Evolutionary conservation across 257 asterid species (phyloP), one percentile per base, ranked within the genome.

Genomic region (Ligustrum vulgare): DNA sequence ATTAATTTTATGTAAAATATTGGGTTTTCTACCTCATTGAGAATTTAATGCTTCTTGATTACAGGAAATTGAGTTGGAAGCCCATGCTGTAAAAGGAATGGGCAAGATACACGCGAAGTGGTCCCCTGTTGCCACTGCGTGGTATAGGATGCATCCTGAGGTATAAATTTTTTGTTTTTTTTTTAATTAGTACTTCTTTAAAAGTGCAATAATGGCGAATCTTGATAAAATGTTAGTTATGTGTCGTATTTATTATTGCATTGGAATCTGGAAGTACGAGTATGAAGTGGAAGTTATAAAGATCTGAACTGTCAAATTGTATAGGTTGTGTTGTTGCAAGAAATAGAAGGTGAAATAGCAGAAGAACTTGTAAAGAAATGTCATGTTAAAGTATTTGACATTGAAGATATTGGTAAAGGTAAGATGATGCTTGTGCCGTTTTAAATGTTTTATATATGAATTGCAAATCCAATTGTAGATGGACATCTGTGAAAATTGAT

Each of bases 61-160:
- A 68, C 86, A 94, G 99, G 98, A 91, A 87, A 91, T 95, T 66
- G 99, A 95, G 78, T 86, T 95, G 79, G 99, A 95, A 89, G 99
- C 94, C 2, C 99, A 91, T 90, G 97, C 96, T 79, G 96, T 91
- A 75, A 95, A 95, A 83, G 98, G 99, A 79, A 69, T 89, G 81
- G 99, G 98, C 56, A 93, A 89, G 88, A 90, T 94, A 2, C 99
- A 95, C 75, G 99, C 98, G 47, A 95, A 95, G 83, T 95, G 99
- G 99, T 95, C 99, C 31, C 97, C 98, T 51, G 97, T 95, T 73
- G 99, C 97, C 76, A 95, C 98, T 69, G 92, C 99, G 69, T 93
- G 98, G 98, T 93, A 93, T 83, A 93, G 97, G 84, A 91, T 95
- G 98, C 97, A 90, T 47, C 99, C 99, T 5, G 99, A 95, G 99